Percentiles rank a stretch among this genome's conserved stretches.
phyloP scores from a whole-genome alignment of 1,284 basidiomycete species.

The Apiotrichum siamense region DNA sequence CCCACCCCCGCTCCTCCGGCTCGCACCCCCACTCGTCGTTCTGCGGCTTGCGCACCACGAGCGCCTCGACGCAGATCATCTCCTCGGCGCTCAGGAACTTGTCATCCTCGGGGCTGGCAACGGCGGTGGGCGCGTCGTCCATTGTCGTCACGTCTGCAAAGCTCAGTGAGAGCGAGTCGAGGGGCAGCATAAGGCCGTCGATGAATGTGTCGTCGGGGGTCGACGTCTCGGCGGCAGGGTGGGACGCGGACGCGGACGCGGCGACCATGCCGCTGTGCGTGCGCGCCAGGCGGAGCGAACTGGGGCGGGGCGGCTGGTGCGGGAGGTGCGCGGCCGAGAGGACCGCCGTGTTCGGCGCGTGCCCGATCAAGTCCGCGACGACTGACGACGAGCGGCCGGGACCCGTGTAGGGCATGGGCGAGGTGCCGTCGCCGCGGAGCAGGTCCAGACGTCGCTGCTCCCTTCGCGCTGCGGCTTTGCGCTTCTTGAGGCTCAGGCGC shows the following conservation, averaged over 20 bases:
- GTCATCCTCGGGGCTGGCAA: not conserved
- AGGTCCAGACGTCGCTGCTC: constrained; percentile 39
- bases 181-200: constrained; percentile 30
- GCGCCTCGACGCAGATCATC: constrained; percentile 45
- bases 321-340: not conserved
- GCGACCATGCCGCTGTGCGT: constrained; percentile 6
- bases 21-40: constrained; percentile 16
- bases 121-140: constrained; percentile 12
- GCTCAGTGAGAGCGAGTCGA: constrained; percentile 41
- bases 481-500: constrained; percentile 26
- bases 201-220: constrained; percentile 22
- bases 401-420: constrained; percentile 2
- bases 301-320: constrained; percentile 9
- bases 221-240: not conserved
- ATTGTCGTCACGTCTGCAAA: constrained; percentile 37
- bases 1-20: constrained; percentile 23
- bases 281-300: constrained; percentile 22
- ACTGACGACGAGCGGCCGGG: constrained; percentile 1
- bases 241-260: no score
- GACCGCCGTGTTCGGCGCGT: constrained; percentile 3
- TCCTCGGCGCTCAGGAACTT: constrained; percentile 19
- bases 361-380: constrained; percentile 14
- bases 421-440: constrained; percentile 41
- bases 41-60: constrained; percentile 42
- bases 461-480: constrained; percentile 24